These are phyloP conservation scores for Fonsecaea nubica DNA, from an alignment of 2,329 filamentous ascomycete species.

Conservation along the genomic window DNA sequence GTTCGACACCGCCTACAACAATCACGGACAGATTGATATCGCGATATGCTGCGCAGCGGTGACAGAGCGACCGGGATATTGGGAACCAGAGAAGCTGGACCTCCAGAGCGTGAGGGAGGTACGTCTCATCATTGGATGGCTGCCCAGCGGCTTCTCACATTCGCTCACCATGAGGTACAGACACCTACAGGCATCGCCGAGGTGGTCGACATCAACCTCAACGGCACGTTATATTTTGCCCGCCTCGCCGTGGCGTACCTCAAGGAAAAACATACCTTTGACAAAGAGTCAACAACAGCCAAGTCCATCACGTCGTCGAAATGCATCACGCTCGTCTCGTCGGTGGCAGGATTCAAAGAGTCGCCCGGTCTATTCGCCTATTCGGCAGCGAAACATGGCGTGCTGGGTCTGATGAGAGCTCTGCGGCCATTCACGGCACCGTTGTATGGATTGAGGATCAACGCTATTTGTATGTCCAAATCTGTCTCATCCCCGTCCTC, in stretches of 20 bases:
- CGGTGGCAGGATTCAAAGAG: constrained; percentile 58
- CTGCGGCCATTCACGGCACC: constrained; percentile 49
- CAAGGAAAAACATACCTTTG: constrained; percentile 36
- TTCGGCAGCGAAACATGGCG: constrained; percentile 57
- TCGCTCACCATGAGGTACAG: constrained; percentile 14
- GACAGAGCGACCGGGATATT: constrained; percentile 45
- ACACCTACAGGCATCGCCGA: constrained; percentile 33
- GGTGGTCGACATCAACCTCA: constrained; percentile 46
- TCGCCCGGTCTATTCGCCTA: constrained; percentile 58
- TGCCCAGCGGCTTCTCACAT: neutral
- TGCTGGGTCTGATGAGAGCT: constrained; percentile 58
- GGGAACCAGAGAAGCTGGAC: constrained; percentile 34
- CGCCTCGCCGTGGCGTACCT: constrained; percentile 60
- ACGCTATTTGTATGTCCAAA: constrained; percentile 48
- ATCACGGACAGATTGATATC: constrained; percentile 55
- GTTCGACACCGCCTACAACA: constrained; percentile 54
- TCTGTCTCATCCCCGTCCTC: neutral
- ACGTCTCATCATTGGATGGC: neutral
- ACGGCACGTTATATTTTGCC: constrained; percentile 56
- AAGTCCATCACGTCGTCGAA: constrained; percentile 40
- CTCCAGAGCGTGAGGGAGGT: constrained; percentile 34
- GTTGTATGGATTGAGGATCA: constrained; percentile 51
- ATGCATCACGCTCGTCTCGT: constrained; percentile 54
- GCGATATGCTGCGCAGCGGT: constrained; percentile 58
- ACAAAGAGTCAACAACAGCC: constrained; percentile 20